Conservation (phyloP, 495 filamentous ascomycete genomes). For the Lophium mytilinum region DNA sequence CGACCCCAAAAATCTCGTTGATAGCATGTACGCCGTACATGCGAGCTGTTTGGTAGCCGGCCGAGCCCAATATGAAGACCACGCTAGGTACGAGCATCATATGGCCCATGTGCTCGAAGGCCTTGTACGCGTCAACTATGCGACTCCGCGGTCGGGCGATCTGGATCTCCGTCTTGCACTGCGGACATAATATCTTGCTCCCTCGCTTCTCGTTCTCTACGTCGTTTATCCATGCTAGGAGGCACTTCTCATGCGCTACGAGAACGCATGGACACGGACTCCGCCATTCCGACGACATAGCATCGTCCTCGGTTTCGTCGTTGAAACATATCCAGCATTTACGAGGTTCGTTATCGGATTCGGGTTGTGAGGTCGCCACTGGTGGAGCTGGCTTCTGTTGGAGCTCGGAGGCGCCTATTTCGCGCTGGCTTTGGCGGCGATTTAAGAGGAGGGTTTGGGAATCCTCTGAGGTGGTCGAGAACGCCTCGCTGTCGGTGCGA, state of each 20-base stretch:
- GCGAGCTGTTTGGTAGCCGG: constrained; percentile 42
- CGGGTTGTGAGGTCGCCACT: neutral
- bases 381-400: constrained; percentile 6
- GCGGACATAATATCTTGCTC: constrained; percentile 67
- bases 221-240: constrained; percentile 85
- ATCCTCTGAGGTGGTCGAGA: constrained; percentile 27
- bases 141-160: constrained; percentile 63
- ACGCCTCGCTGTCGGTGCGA: constrained; percentile 17
- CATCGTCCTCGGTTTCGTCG: constrained; percentile 69
- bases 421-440: neutral
- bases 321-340: constrained; percentile 92
- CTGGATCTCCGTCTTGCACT: constrained; percentile 75
- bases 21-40: constrained; percentile 53
- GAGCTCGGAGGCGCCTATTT: neutral
- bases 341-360: constrained; percentile 36
- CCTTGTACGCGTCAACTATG: constrained; percentile 51
- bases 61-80: constrained; percentile 16
- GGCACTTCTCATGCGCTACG: constrained; percentile 81
- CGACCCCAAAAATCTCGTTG: constrained; percentile 53
- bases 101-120: constrained; percentile 47
- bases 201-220: constrained; percentile 54
- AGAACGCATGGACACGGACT: constrained; percentile 83
- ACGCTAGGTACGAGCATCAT: constrained; percentile 49
- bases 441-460: constrained; percentile 33
- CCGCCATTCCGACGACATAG: constrained; percentile 64